phyloP scores from a whole-genome alignment of 176 grass and related monocot genomes.

The Oryza officinalis region DNA sequence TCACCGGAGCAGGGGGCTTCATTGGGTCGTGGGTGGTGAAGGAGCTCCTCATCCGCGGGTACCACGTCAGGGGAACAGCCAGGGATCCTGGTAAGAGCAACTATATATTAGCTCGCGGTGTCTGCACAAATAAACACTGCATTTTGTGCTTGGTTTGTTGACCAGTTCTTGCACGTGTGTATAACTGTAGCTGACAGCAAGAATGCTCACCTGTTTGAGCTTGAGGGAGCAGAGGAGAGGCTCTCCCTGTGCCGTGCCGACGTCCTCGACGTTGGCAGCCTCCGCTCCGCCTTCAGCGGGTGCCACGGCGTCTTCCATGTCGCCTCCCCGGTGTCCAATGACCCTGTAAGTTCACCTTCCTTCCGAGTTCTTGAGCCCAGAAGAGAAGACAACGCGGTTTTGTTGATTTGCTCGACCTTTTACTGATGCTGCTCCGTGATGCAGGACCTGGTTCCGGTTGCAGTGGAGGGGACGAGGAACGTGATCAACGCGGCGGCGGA shows the following conservation, averaged over 20 bases:
- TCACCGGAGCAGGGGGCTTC: conserved; percentile 55
- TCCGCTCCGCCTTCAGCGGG: conserved; percentile 38
- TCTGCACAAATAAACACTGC: no score
- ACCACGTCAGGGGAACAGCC: conserved; percentile 51
- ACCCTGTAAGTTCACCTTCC: neutral
- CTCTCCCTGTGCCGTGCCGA: no score
- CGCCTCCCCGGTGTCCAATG: conserved; percentile 52
- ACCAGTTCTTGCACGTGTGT: neutral
- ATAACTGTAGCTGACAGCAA: conserved; percentile 17
- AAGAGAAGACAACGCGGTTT: neutral
- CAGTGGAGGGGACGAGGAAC: conserved; percentile 48
- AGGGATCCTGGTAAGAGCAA: conserved; percentile 40
- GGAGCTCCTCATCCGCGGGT: conserved; percentile 48
- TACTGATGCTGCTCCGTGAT: neutral
- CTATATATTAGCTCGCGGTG: no score
- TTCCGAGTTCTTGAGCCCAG: neutral
- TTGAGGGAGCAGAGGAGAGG: conserved; percentile 41
- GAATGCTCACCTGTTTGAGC: conserved; percentile 35
- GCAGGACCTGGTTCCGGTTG: conserved; percentile 40
- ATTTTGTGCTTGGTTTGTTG: neutral
- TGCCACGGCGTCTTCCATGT: conserved; percentile 62
- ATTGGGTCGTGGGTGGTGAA: conserved; percentile 55
- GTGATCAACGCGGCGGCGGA: conserved; percentile 46
- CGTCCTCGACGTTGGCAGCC: neutral
- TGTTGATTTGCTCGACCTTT: neutral